Conservation (phyloP, 306 rosid species). For the Albizia julibrissin region DNA sequence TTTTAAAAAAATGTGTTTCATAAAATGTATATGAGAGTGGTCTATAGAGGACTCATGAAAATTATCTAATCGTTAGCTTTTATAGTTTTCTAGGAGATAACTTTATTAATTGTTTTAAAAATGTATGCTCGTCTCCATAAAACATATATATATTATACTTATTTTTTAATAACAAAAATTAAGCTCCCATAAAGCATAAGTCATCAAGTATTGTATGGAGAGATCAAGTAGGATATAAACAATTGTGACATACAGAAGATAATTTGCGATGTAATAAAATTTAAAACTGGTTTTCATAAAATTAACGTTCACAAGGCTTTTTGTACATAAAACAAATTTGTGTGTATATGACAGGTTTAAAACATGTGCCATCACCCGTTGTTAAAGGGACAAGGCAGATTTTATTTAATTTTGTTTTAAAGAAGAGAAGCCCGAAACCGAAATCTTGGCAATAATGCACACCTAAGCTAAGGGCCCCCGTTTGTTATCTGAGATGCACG, state of each 20-base stretch:
- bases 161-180: neutral
- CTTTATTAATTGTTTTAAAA: too few species aligned
- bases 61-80: neutral
- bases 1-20: neutral
- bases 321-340: neutral
- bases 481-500: too few species aligned
- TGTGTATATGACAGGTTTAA: neutral
- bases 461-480: too few species aligned
- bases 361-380: neutral
- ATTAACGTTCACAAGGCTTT: neutral
- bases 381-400: neutral
- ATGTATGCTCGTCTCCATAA: too few species aligned
- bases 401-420: neutral
- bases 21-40: too few species aligned
- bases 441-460: neutral
- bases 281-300: neutral
- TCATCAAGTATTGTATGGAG: neutral
- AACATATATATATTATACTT: too few species aligned
- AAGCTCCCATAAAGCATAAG: neutral
- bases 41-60: neutral
- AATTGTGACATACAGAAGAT: neutral
- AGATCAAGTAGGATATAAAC: neutral
- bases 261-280: neutral
- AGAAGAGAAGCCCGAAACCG: neutral
- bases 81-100: too few species aligned